A percentile compares a stretch with the other conserved stretches of the same genome.
phyloP scores from a whole-genome alignment of 352 stramenopile genomes.

The Phytophthora multivora region DNA sequence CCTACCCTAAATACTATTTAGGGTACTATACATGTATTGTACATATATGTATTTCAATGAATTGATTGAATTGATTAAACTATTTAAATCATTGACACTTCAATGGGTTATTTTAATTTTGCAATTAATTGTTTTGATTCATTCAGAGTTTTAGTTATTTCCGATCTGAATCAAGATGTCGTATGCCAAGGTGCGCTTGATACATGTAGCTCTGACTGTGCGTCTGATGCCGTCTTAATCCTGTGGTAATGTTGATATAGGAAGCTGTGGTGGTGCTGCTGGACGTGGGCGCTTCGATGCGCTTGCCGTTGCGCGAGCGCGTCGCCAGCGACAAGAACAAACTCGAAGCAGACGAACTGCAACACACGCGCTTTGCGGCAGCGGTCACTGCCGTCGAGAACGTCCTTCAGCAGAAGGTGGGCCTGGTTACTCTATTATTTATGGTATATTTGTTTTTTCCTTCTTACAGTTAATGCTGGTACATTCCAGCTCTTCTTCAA shows the following conservation, averaged over 20 bases:
- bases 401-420: constrained; percentile 72
- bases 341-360: constrained; percentile 20
- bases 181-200: constrained; percentile 28
- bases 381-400: constrained; percentile 62
- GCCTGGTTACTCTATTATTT: neutral
- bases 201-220: neutral
- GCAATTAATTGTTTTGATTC: too few relatives aligned
- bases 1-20: too few relatives aligned
- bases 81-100: too few relatives aligned
- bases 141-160: too few relatives aligned
- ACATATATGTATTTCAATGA: too few relatives aligned
- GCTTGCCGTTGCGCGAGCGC: constrained; percentile 52
- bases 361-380: constrained; percentile 63
- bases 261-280: constrained; percentile 73
- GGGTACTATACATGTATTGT: too few relatives aligned
- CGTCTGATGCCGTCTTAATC: neutral
- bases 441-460: neutral
- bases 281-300: constrained; percentile 73
- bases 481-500: constrained; percentile 70
- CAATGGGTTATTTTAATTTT: too few relatives aligned
- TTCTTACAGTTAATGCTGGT: neutral
- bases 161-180: constrained; percentile 18
- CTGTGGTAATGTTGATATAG: constrained; percentile 22
- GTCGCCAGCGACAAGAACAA: constrained; percentile 15
- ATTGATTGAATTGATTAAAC: too few relatives aligned